These are phyloP conservation scores for Pelargonium myrrhifolium DNA, from an alignment of 441 rosid species.

Conservation along the genomic window DNA sequence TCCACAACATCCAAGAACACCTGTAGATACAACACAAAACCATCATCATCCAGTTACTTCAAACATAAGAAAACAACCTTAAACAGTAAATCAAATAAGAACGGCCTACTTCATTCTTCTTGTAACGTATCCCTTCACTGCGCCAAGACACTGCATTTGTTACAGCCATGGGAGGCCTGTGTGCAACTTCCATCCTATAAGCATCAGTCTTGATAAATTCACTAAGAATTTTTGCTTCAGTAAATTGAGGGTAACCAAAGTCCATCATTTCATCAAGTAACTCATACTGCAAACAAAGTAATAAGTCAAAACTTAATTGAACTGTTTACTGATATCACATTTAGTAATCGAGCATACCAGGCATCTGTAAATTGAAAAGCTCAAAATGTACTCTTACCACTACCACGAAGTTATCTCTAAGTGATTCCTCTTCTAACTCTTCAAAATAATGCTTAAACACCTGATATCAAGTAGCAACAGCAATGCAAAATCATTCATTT, in stretches of 20 bases:
- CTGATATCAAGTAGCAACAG: conserved; percentile 27
- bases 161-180: conserved; percentile 99
- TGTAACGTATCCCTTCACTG: conserved; percentile 84
- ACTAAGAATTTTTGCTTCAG: conserved; percentile 87
- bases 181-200: conserved; percentile 93
- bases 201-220: conserved; percentile 99
- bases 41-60: conserved; percentile 17
- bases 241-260: conserved; percentile 93
- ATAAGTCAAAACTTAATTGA: background rate
- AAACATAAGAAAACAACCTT: conserved; percentile 11
- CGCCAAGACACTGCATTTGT: conserved; percentile 99
- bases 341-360: background rate
- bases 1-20: conserved; percentile 98
- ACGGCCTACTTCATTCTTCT: conserved; percentile 81
- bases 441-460: conserved; percentile 97
- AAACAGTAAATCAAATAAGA: conserved; percentile 7
- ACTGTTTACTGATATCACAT: background rate
- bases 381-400: conserved; percentile 52
- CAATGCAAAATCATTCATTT: background rate
- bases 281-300: conserved; percentile 54
- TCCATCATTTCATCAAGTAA: conserved; percentile 99
- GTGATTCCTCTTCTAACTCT: conserved; percentile 91
- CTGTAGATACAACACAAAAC: conserved; percentile 25
- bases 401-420: conserved; percentile 96
- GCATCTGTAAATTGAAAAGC: background rate